Base-by-base conservation (phyloP, 1,139 yeast genomes). In the Taphrina confusa region DNA sequence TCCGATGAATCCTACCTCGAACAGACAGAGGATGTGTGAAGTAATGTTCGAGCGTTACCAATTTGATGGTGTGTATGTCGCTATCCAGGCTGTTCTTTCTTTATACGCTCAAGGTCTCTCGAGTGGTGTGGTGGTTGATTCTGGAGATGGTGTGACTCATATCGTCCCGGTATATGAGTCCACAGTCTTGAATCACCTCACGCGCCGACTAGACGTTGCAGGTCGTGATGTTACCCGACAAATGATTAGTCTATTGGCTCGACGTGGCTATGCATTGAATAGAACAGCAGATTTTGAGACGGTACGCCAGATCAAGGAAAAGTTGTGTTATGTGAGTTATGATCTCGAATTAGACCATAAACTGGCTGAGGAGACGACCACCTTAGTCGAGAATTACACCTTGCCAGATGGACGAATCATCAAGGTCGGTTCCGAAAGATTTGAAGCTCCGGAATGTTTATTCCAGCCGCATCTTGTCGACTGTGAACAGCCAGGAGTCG, bases 231-330 rank as follows among this genome's bases (percentile, higher is more conserved):
- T 94, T 55, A 92, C 98, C 20, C 83, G 97, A 71, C 90, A 92
- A 73, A 79, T 92, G 75, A 91, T 92, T 73, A 92, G 85, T 68
- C 79, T 92, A 68, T 78, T 92, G 68, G 82, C 94, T 65, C 89
- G 97, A 74, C 84, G 97, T 69, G 98, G 98, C 56, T 94, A 92
- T 73, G 97, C 97, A 4, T 91, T 92, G 76, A 94, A 92, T 77
- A 83, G 98, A 77, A 91, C 96, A 44, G 98, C 98, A 9, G 98
- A 92, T 76, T 92, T 92, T 69, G 98, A 92, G 75, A 92, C 98
- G 0, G 97, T 92, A 52, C 88, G 98, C 70, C 97, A 91, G 76
- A 91, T 94, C 69, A 94, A 92, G 75, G 98, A 92, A 75, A 91
- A 92, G 74, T 78, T 89, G 69, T 90, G 97, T 74, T 92, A 92